Evolutionary conservation across 768 basidiomycete genomes (phyloP).

Genomic region (Suillus luteus): DNA sequence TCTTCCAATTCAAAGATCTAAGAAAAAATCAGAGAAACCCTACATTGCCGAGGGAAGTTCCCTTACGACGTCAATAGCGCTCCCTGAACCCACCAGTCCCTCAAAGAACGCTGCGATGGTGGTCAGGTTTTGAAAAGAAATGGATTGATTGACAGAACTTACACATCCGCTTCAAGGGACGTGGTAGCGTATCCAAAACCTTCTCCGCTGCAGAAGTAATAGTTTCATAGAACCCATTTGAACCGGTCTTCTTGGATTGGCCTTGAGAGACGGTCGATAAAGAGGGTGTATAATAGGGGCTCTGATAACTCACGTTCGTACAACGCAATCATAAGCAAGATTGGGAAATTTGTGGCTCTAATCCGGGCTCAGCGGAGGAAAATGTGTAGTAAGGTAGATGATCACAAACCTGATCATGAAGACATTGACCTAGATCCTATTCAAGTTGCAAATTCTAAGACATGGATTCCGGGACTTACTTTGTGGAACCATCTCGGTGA

Average conservation of each 20-base stretch:
- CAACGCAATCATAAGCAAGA: conserved; percentile 75
- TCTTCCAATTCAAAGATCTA: conserved; percentile 84
- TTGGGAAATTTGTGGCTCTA: conserved; percentile 82
- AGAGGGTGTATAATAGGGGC: background rate
- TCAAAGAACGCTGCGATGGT: conserved; percentile 67
- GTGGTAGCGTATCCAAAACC: conserved; percentile 72
- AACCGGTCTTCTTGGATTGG: conserved; percentile 69
- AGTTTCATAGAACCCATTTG: conserved; percentile 73
- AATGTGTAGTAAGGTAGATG: background rate
- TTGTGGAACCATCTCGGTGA: conserved; percentile 98
- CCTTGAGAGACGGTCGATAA: conserved; percentile 21
- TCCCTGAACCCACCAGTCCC: conserved; percentile 67
- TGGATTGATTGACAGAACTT: conserved; percentile 27
- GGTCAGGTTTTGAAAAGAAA: background rate
- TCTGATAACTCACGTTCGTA: conserved; percentile 63
- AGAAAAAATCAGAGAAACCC: conserved; percentile 5
- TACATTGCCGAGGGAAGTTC: background rate
- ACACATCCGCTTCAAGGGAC: conserved; percentile 75
- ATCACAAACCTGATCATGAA: conserved; percentile 73
- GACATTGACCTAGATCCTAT: conserved; percentile 66
- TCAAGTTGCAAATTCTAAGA: conserved; percentile 20
- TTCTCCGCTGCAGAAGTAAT: conserved; percentile 66
- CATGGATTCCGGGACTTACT: conserved; percentile 40
- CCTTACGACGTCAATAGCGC: conserved; percentile 74
- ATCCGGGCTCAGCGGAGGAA: background rate